Percentiles rank a stretch among this genome's conserved stretches.
Conservation (phyloP, 345 rosid genomes). For the Linum usitatissimum region DNA sequence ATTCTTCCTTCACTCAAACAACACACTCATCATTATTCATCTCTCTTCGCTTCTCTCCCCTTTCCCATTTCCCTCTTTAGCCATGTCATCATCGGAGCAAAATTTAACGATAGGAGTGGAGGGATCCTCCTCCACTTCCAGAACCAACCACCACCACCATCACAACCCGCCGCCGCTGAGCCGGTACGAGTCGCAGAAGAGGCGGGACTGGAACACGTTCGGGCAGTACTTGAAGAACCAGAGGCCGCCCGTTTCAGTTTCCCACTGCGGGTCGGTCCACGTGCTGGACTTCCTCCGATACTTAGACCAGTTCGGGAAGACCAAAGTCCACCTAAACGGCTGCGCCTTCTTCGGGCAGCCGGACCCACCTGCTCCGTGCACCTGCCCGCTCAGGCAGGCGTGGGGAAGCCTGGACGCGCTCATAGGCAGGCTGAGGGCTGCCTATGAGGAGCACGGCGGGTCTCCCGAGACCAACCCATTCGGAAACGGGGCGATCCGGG, state of each 20-base stretch:
- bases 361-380: neutral
- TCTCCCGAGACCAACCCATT: neutral
- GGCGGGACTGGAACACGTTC: neutral
- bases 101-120: neutral
- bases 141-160: no score
- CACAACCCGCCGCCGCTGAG: neutral
- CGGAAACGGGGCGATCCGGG: neutral
- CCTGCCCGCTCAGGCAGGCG: neutral
- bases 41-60: neutral
- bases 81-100: neutral
- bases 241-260: neutral
- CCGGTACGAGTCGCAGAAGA: neutral
- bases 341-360: neutral
- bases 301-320: neutral
- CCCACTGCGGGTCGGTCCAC: neutral
- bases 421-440: neutral
- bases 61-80: neutral
- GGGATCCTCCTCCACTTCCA: neutral
- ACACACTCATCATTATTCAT: neutral
- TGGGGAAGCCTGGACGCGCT: neutral
- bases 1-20: no score
- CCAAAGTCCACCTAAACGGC: neutral
- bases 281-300: neutral
- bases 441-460: neutral
- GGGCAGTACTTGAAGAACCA: neutral